A percentile compares a stretch with the other conserved stretches of the same genome.
Conservation (phyloP, 2,329 filamentous ascomycete genomes). For the Neofusicoccum ribis region DNA sequence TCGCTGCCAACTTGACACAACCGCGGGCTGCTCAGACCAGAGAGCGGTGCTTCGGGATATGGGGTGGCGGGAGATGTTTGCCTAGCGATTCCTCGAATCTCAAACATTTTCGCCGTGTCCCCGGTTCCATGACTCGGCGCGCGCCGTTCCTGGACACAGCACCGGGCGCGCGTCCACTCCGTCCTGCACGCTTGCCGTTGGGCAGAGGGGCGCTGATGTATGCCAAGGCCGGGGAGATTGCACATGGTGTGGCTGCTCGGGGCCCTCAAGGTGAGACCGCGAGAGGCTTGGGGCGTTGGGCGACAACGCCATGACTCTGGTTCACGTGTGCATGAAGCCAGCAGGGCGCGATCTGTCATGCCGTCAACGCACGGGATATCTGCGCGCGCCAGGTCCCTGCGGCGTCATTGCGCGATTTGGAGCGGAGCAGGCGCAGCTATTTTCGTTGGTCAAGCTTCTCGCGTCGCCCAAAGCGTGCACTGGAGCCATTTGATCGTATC, state of each 20-base stretch:
- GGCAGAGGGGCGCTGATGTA: background rate
- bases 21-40: conserved; percentile 5
- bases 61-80: conserved; percentile 11
- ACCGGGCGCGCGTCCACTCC: background rate
- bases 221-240: conserved; percentile 13
- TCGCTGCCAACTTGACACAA: background rate
- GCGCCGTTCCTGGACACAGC: conserved; percentile 5
- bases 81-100: conserved; percentile 12
- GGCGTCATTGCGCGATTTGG: conserved; percentile 18
- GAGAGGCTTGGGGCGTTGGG: conserved; percentile 3
- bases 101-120: conserved; percentile 3
- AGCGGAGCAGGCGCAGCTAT: conserved; percentile 14
- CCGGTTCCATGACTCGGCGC: conserved; percentile 6
- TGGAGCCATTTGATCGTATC: conserved; percentile 12
- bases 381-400: conserved; percentile 7
- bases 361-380: conserved; percentile 7
- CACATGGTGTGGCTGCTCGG: background rate
- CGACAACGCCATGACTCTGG: conserved; percentile 11
- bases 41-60: background rate
- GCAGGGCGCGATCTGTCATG: conserved; percentile 12
- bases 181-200: background rate
- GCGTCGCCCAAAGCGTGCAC: conserved; percentile 11
- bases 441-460: conserved; percentile 18
- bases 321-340: conserved; percentile 16
- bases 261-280: conserved; percentile 2